Conservation (phyloP, 768 basidiomycete species). For the Holtermannia corniformis region DNA sequence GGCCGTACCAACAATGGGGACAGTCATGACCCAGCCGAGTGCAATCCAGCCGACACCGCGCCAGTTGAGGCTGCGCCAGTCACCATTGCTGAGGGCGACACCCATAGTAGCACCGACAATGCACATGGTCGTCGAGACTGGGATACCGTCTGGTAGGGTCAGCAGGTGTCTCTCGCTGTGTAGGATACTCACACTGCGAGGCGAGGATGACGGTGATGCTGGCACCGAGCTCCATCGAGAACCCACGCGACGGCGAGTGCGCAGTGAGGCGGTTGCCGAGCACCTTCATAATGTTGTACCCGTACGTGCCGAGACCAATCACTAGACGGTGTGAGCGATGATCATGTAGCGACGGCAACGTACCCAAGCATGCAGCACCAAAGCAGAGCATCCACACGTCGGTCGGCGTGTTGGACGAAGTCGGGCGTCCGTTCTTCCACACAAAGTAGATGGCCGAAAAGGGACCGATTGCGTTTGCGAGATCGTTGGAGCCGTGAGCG, state of each 20-base stretch:
- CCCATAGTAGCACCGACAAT: conserved; percentile 38
- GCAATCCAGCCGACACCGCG: conserved; percentile 38
- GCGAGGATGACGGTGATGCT: conserved; percentile 46
- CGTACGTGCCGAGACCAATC: conserved; percentile 33
- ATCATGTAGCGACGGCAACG: too few relatives aligned
- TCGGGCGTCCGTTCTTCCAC: conserved; percentile 37
- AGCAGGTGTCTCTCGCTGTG: not conserved
- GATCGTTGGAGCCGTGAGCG: conserved; percentile 46
- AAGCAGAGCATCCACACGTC: conserved; percentile 44
- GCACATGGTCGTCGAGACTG: conserved; percentile 43
- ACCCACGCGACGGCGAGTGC: conserved; percentile 45
- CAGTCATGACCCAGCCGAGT: conserved; percentile 33
- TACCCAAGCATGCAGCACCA: conserved; percentile 16
- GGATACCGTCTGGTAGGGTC: conserved; percentile 23
- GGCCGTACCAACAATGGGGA: conserved; percentile 29
- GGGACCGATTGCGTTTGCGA: conserved; percentile 41
- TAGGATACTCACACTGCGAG: conserved; percentile 31
- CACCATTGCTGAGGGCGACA: conserved; percentile 40
- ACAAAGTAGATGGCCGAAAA: conserved; percentile 43
- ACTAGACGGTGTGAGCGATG: too few relatives aligned
- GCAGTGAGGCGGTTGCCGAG: conserved; percentile 45
- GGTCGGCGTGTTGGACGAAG: conserved; percentile 32
- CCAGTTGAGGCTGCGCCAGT: conserved; percentile 40
- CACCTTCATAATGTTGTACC: conserved; percentile 44
- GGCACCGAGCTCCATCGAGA: conserved; percentile 46